phyloP scores from a whole-genome alignment of 306 rosid genomes.

The Rosa chinensis region DNA sequence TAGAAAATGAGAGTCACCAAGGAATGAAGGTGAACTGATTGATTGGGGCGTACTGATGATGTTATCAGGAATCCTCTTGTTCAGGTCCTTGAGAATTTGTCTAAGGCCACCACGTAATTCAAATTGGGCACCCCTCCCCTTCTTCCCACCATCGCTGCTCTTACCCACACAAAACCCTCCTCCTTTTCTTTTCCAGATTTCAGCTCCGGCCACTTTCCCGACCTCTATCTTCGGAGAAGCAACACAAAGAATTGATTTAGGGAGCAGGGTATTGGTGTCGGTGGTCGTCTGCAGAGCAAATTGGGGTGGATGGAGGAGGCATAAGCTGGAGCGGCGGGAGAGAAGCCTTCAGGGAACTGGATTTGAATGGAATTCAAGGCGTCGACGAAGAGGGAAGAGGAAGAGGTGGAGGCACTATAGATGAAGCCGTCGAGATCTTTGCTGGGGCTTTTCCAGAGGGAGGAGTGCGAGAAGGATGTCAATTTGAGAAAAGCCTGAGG shows the following conservation, averaged over 20 bases:
- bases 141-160: constrained; percentile 32
- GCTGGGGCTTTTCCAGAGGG: too few relatives aligned
- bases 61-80: constrained; percentile 87
- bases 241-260: background rate
- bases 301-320: too few relatives aligned
- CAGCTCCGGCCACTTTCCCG: background rate
- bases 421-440: too few relatives aligned
- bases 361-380: too few relatives aligned
- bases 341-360: too few relatives aligned
- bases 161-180: constrained; percentile 20
- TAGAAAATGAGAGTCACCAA: constrained; percentile 41
- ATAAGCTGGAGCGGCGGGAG: too few relatives aligned
- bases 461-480: too few relatives aligned
- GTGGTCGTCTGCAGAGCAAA: constrained; percentile 17
- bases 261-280: constrained; percentile 13
- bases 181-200: constrained; percentile 15
- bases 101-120: constrained; percentile 87
- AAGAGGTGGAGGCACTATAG: too few relatives aligned
- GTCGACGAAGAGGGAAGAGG: too few relatives aligned
- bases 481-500: too few relatives aligned
- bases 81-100: constrained; percentile 81
- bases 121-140: constrained; percentile 54
- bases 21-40: constrained; percentile 54
- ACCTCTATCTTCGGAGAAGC: background rate
- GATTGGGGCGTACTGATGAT: constrained; percentile 41